Conservation (phyloP, 2,329 filamentous ascomycete genomes). For the Celoporthe dispersa region DNA sequence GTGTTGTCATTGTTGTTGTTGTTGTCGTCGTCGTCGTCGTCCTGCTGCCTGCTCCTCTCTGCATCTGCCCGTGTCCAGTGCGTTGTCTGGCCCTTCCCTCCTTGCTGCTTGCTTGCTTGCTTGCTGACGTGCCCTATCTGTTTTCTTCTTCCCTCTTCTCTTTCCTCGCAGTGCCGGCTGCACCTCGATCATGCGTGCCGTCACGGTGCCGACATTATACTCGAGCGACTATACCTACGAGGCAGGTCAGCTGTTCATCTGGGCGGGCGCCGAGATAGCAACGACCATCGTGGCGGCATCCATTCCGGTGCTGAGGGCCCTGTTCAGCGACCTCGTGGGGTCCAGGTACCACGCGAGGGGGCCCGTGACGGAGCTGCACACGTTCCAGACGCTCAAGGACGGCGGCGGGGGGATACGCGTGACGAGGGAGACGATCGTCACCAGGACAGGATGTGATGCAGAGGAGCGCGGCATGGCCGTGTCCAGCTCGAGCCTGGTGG, state of each 20-base stretch:
- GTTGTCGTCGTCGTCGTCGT: background rate
- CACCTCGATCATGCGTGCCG: constrained; percentile 36
- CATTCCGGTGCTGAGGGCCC: constrained; percentile 31
- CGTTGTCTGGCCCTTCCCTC: too few relatives aligned
- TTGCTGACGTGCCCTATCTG: background rate
- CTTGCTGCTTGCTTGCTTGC: background rate
- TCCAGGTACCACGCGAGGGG: background rate
- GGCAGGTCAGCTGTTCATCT: constrained; percentile 28
- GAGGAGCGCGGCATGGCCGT: background rate
- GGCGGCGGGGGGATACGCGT: background rate
- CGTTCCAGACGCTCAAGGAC: constrained; percentile 11
- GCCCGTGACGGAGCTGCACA: constrained; percentile 10
- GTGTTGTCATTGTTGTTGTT: constrained; percentile 18
- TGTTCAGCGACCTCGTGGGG: constrained; percentile 9
- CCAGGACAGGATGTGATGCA: background rate
- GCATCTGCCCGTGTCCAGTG: background rate
- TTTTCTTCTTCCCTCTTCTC: background rate
- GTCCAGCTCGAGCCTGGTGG: background rate
- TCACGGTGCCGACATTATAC: constrained; percentile 14
- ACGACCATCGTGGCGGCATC: constrained; percentile 39
- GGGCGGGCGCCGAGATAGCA: constrained; percentile 35
- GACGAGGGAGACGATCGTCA: constrained; percentile 16
- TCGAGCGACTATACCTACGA: constrained; percentile 27
- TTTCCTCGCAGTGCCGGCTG: constrained; percentile 36
- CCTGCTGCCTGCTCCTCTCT: background rate